Evolutionary conservation across 495 filamentous ascomycete genomes (phyloP).

Genomic region (Xylaria palmicola): DNA sequence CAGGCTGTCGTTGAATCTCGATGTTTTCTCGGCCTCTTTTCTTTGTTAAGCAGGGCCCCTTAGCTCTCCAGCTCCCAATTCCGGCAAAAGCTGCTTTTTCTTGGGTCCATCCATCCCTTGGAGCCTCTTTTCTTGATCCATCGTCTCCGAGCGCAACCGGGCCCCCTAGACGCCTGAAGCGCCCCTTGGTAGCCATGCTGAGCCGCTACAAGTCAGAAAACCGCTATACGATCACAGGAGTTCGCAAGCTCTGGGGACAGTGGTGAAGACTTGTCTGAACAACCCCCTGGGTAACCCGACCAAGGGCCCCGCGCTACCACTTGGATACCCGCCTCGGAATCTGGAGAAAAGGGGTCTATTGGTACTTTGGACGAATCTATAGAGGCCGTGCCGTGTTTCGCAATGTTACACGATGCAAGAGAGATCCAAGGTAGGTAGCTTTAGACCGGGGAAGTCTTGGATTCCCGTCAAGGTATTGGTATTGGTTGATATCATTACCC

Average conservation of each 20-base stretch:
- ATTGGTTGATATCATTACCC: not conserved
- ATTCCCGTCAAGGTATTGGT: not conserved
- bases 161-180: constrained; percentile 23
- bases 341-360: not conserved
- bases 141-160: constrained; percentile 20
- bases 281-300: not conserved
- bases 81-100: constrained; percentile 23
- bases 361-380: not conserved
- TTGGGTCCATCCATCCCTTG: constrained; percentile 15
- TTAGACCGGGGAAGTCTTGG: not conserved
- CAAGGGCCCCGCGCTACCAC: not conserved
- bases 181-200: constrained; percentile 12
- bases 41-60: constrained; percentile 23
- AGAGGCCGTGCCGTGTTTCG: not conserved
- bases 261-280: constrained; percentile 1
- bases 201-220: not conserved
- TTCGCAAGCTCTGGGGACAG: not conserved
- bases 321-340: not conserved
- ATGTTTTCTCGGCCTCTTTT: constrained; percentile 17
- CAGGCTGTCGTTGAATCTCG: constrained; percentile 32
- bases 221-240: not conserved
- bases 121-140: constrained; percentile 2
- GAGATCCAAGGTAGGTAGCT: not conserved
- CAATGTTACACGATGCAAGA: constrained; percentile 1
- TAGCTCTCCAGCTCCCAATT: constrained; percentile 17